These are phyloP conservation scores for Hysterangium stoloniferum DNA, from an alignment of 768 basidiomycete genomes.

Conservation along the genomic window DNA sequence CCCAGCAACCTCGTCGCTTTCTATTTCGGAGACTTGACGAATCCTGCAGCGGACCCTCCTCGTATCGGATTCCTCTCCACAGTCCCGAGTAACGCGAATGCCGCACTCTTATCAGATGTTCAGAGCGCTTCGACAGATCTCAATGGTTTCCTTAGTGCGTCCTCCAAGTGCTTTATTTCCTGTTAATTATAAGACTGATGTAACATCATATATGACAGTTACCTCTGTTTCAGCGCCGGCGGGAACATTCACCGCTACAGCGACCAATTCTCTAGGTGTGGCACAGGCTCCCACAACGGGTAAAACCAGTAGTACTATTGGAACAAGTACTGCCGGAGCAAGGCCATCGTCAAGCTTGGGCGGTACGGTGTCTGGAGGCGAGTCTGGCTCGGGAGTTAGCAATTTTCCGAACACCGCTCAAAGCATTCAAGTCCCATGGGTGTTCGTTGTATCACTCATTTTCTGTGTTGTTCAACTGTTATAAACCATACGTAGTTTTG, in stretches of 20 bases:
- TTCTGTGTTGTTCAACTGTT: too few species aligned
- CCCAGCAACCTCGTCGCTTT: neutral
- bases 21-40: slow-evolving; percentile 1
- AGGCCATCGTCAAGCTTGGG: too few species aligned
- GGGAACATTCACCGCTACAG: neutral
- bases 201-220: neutral
- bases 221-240: neutral
- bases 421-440: too few species aligned
- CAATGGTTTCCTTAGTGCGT: neutral
- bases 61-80: neutral
- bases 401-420: too few species aligned
- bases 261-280: neutral
- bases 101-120: neutral
- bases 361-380: too few species aligned
- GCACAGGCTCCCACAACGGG: neutral
- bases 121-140: neutral
- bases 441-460: too few species aligned
- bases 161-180: neutral
- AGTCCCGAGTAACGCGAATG: neutral
- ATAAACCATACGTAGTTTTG: too few species aligned
- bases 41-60: neutral
- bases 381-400: too few species aligned
- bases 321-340: too few species aligned
- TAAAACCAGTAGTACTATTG: too few species aligned
- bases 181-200: neutral